phyloP scores from a whole-genome alignment of 176 grass and related monocot species.

The Oryza rufipogon region DNA sequence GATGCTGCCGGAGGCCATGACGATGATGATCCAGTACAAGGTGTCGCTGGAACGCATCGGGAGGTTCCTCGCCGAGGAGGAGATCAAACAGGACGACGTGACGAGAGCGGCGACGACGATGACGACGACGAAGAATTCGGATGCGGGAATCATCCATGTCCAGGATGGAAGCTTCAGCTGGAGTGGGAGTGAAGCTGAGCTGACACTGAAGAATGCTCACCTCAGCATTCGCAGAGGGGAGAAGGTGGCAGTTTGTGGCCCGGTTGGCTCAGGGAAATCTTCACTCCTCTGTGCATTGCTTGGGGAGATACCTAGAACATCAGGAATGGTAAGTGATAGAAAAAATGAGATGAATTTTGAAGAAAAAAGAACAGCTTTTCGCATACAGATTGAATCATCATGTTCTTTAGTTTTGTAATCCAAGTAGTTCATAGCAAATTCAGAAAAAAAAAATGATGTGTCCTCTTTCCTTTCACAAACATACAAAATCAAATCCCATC shows the following conservation, averaged over 20 bases:
- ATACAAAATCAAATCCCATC: neutral
- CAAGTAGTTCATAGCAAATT: neutral
- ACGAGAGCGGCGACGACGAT: constrained; percentile 14
- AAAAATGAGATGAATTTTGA: neutral
- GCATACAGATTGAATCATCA: too few relatives aligned
- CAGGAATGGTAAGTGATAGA: constrained; percentile 69
- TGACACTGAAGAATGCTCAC: constrained; percentile 62
- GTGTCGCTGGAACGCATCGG: constrained; percentile 83
- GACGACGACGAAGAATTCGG: constrained; percentile 24
- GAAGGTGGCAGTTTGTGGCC: constrained; percentile 80
- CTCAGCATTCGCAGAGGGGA: constrained; percentile 58
- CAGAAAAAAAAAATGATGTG: neutral
- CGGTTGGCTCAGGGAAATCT: constrained; percentile 90
- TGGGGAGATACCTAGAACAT: constrained; percentile 77
- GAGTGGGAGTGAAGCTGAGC: constrained; percentile 47
- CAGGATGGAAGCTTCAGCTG: constrained; percentile 66
- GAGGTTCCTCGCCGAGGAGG: constrained; percentile 78
- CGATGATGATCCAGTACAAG: constrained; percentile 88
- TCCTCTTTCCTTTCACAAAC: neutral
- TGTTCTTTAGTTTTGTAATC: too few relatives aligned
- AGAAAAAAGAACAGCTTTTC: too few relatives aligned
- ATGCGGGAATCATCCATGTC: constrained; percentile 44
- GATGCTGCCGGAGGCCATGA: constrained; percentile 76
- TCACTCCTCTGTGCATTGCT: constrained; percentile 80
- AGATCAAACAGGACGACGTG: constrained; percentile 71